A percentile compares a stretch with the other conserved stretches of the same genome.
Conservation (phyloP, 495 filamentous ascomycete species). For the Tuber indicum region DNA sequence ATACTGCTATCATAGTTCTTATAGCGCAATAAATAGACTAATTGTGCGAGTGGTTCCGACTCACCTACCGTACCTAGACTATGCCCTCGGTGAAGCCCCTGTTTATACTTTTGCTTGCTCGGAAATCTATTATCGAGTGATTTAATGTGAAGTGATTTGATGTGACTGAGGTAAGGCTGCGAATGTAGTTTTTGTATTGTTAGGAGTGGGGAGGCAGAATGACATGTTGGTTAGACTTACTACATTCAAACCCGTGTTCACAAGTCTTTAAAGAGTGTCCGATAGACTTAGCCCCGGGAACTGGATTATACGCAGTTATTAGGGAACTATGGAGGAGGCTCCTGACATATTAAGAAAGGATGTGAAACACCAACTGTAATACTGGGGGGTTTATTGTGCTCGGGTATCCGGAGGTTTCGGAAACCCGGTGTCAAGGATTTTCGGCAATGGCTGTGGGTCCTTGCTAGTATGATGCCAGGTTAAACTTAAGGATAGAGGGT, state of each 20-base stretch:
- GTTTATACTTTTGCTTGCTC: too few relatives aligned
- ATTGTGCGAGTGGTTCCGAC: not conserved
- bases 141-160: not conserved
- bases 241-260: not conserved
- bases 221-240: not conserved
- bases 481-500: not conserved
- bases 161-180: too few relatives aligned
- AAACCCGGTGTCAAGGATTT: not conserved
- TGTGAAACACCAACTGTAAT: not conserved
- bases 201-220: not conserved
- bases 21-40: not conserved
- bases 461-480: not conserved
- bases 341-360: not conserved
- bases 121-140: not conserved
- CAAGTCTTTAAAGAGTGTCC: not conserved
- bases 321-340: not conserved
- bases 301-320: not conserved
- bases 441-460: not conserved
- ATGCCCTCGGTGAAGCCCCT: not conserved
- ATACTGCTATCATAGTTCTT: not conserved
- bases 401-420: not conserved
- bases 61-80: not conserved
- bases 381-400: not conserved
- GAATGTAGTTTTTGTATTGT: not conserved
- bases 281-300: not conserved